Conservation (phyloP, 441 rosid species). For the Erodium trifolium region DNA sequence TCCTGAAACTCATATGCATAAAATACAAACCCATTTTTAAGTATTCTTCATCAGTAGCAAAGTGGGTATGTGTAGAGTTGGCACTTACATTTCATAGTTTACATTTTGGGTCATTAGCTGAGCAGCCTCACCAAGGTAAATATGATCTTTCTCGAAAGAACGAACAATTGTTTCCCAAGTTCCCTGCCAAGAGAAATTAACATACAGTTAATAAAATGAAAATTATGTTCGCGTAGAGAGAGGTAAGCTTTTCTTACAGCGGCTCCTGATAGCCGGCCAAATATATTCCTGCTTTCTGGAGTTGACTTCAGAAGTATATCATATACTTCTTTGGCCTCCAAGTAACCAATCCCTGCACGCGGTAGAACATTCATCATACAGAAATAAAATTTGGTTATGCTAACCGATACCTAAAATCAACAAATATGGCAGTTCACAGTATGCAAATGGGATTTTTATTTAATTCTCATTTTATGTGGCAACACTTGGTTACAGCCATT, state of each 20-base stretch:
- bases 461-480: neutral
- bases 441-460: neutral
- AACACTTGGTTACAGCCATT: neutral
- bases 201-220: conserved; percentile 10
- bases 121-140: conserved; percentile 94
- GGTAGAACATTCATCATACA: conserved; percentile 19
- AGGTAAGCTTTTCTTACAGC: conserved; percentile 50
- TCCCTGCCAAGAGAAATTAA: conserved; percentile 39
- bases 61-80: conserved; percentile 8
- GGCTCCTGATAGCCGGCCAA: conserved; percentile 88
- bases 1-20: neutral
- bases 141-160: conserved; percentile 74
- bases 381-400: neutral
- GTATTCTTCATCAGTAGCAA: neutral
- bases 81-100: conserved; percentile 81
- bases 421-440: neutral
- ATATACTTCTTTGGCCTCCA: conserved; percentile 73
- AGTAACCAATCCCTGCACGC: conserved; percentile 61
- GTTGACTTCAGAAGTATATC: conserved; percentile 67
- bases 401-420: neutral
- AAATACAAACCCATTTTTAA: conserved; percentile 2
- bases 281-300: conserved; percentile 81
- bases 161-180: conserved; percentile 83
- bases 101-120: conserved; percentile 85
- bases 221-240: neutral